Base-by-base conservation (phyloP, 2,329 filamentous ascomycete species). In the Microdochium trichocladiopsis region DNA sequence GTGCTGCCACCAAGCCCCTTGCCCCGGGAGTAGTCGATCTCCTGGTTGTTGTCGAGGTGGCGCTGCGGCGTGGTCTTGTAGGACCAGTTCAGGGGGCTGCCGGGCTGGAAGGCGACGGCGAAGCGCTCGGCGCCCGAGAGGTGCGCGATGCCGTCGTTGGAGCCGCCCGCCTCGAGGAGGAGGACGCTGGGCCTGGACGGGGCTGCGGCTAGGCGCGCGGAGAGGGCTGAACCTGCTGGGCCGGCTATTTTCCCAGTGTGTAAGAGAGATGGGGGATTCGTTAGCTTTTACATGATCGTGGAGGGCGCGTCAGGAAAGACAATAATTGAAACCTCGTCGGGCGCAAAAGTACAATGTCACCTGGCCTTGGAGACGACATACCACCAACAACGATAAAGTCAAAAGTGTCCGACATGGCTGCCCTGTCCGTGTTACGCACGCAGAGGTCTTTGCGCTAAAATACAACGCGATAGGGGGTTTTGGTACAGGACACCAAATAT, bases 211-310 rank as follows among this genome's bases (percentile, higher is more conserved):
- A 82, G 72, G 2, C 69, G 63, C 5, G 72, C 63, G 0, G 79
- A 78, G n/a, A 82, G 61, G 2, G 72, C 66, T 47, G 72, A 74
- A 16, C 79, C 79, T 36, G 79, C 71, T 3, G 79, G 72, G 25
- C 79, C 79, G 53, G 69, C 78, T 78, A 51, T n/a, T 24, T 23
- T 43, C 10, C n/a, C 6, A 6, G 9, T 9, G 9, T 8, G 28
- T 14, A 14, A 9, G 28, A 33, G 28, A 33, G 14, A 14, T 33
- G 28, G 8, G 8, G 28, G 28, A 14, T 5, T 21, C 16, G 10
- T 33, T n/a, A n/a, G n/a, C n/a, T n/a, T n/a, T n/a, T n/a, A n/a
- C n/a, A n/a, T n/a, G n/a, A n/a, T n/a, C n/a, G n/a, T n/a, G n/a
- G n/a, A n/a, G n/a, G n/a, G n/a, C n/a, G n/a, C n/a, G n/a, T n/a